phyloP scores from a whole-genome alignment of 2,329 filamentous ascomycete species.

The Westerdykella aurantiaca region DNA sequence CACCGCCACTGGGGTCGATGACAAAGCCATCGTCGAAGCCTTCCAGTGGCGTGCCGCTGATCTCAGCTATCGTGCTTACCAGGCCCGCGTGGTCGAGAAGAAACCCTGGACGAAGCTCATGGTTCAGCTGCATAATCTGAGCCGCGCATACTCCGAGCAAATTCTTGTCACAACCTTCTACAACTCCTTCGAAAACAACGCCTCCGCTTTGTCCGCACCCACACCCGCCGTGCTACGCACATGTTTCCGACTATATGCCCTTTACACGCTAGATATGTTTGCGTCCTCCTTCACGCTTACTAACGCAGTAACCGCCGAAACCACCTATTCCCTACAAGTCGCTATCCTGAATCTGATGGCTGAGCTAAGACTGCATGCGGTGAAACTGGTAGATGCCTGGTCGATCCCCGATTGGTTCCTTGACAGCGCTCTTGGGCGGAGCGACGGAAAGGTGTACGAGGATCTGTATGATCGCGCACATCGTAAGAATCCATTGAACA shows the following conservation, averaged over 20 bases:
- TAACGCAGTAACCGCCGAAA: slow-evolving; percentile 37
- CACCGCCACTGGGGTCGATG: slow-evolving; percentile 26
- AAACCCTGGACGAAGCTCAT: slow-evolving; percentile 45
- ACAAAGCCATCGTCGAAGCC: slow-evolving; percentile 39
- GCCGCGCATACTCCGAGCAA: slow-evolving; percentile 45
- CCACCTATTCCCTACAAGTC: slow-evolving; percentile 39
- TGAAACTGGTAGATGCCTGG: slow-evolving; percentile 50
- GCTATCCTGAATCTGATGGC: slow-evolving; percentile 45
- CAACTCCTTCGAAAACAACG: slow-evolving; percentile 28
- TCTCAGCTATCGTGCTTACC: slow-evolving; percentile 41
- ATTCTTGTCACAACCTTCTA: slow-evolving; percentile 46
- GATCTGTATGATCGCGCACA: slow-evolving; percentile 49
- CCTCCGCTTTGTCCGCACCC: slow-evolving; percentile 18
- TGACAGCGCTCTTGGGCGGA: slow-evolving; percentile 47
- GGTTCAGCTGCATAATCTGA: slow-evolving; percentile 39
- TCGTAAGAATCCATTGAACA: slow-evolving; percentile 48
- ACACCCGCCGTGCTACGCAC: slow-evolving; percentile 34
- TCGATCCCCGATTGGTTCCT: slow-evolving; percentile 49
- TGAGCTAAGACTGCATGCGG: slow-evolving; percentile 46
- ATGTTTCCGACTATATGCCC: slow-evolving; percentile 46
- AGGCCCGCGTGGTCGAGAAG: slow-evolving; percentile 42
- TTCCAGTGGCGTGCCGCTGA: slow-evolving; percentile 44
- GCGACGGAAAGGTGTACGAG: slow-evolving; percentile 51
- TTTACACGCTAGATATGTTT: slow-evolving; percentile 44
- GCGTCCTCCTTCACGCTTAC: slow-evolving; percentile 44